A percentile compares a stretch with the other conserved stretches of the same genome.
Conservation (phyloP, 225 moss, liverwort and hornwort species). For the Anthoceros angustus region DNA sequence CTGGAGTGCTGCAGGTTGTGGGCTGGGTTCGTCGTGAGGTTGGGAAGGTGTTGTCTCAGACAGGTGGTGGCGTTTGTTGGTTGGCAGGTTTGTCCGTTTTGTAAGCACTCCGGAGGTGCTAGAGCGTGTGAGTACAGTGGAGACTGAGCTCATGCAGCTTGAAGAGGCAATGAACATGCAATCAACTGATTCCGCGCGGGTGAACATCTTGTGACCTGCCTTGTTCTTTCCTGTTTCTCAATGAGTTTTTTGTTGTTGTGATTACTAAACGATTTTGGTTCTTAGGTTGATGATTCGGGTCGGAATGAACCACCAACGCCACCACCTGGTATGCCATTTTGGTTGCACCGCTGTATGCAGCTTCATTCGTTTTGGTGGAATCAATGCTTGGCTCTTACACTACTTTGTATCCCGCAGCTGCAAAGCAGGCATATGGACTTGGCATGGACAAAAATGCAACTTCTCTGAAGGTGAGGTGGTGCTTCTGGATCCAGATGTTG, state of each 20-base stretch:
- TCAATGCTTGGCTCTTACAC: neutral
- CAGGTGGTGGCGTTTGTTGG: neutral
- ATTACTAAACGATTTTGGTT: neutral
- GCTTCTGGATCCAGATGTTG: neutral
- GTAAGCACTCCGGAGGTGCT: constrained; percentile 96
- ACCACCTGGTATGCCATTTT: constrained; percentile 24
- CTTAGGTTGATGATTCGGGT: constrained; percentile 33
- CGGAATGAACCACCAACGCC: constrained; percentile 31
- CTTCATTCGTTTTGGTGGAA: neutral
- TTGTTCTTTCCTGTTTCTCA: neutral
- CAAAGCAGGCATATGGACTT: constrained; percentile 19
- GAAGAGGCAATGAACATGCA: constrained; percentile 91
- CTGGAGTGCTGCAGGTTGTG: neutral
- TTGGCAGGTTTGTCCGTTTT: constrained; percentile 73
- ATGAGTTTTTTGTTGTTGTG: neutral
- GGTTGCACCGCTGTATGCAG: neutral
- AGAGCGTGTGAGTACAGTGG: constrained; percentile 89
- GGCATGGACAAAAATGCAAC: constrained; percentile 21
- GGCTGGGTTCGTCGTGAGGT: neutral
- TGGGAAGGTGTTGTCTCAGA: neutral
- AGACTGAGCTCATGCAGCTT: constrained; percentile 84
- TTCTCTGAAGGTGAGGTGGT: constrained; percentile 13
- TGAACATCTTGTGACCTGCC: constrained; percentile 5
- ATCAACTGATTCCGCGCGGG: constrained; percentile 48
- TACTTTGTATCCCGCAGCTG: constrained; percentile 17